Conservation (phyloP, 2,329 filamentous ascomycete species). For the Aspergillus amoenus region DNA sequence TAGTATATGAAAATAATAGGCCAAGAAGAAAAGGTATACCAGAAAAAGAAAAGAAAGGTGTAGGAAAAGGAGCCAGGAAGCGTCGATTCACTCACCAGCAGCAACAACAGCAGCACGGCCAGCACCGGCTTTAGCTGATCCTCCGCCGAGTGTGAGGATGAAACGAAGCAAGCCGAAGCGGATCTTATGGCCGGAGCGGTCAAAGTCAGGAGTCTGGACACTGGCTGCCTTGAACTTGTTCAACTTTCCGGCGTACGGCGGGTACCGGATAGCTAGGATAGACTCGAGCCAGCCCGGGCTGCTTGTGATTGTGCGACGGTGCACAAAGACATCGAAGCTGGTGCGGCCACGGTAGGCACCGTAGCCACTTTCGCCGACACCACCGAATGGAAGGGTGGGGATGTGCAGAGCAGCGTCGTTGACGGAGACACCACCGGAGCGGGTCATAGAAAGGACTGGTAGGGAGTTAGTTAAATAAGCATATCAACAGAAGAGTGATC, state of each 20-base stretch:
- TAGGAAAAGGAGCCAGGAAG: background rate
- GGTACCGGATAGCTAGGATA: conserved; percentile 58
- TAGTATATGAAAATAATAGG: background rate
- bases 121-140: conserved; percentile 37
- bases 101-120: conserved; percentile 21
- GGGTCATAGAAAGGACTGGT: conserved; percentile 60
- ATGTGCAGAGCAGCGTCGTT: conserved; percentile 68
- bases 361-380: conserved; percentile 74
- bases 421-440: conserved; percentile 64
- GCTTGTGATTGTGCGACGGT: conserved; percentile 58
- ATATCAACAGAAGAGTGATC: background rate
- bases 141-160: conserved; percentile 42
- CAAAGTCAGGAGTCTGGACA: conserved; percentile 58
- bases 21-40: background rate
- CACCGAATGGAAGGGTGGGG: conserved; percentile 74
- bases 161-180: conserved; percentile 40
- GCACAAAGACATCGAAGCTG: conserved; percentile 63
- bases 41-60: background rate
- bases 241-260: conserved; percentile 59
- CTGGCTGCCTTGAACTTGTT: conserved; percentile 52
- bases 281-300: conserved; percentile 63
- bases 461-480: background rate
- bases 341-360: conserved; percentile 76
- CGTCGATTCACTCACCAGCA: background rate
- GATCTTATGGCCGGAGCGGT: conserved; percentile 53